Evolutionary conservation across 768 basidiomycete species (phyloP).

Genomic region (Boletellus emodensis): DNA sequence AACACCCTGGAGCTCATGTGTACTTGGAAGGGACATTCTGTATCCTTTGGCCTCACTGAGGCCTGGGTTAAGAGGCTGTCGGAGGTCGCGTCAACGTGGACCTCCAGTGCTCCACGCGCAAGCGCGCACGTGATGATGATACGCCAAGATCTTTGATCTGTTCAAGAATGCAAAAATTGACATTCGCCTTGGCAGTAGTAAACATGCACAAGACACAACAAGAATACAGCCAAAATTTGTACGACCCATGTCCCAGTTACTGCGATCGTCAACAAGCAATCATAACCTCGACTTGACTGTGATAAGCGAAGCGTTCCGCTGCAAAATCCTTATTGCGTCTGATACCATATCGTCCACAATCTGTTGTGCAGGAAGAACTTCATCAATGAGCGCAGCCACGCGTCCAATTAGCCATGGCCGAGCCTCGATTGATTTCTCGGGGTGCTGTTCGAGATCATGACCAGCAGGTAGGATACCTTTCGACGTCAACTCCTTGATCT

Average conservation of each 20-base stretch:
- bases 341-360: conserved; percentile 81
- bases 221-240: not conserved
- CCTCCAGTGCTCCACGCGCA: too few relatives aligned
- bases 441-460: conserved; percentile 71
- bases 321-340: conserved; percentile 49
- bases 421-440: conserved; percentile 68
- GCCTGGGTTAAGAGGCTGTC: not conserved
- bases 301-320: conserved; percentile 37
- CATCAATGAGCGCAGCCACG: conserved; percentile 69
- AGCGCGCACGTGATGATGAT: conserved; percentile 14
- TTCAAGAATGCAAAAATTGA: too few relatives aligned
- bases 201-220: not conserved
- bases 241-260: not conserved
- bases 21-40: conserved; percentile 15
- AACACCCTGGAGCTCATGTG: conserved; percentile 13
- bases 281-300: conserved; percentile 50
- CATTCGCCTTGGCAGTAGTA: not conserved
- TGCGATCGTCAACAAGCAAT: not conserved
- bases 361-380: conserved; percentile 75
- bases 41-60: too few relatives aligned
- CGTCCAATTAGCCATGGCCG: conserved; percentile 82
- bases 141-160: not conserved
- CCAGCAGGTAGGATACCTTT: conserved; percentile 79
- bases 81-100: not conserved
- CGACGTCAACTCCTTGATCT: conserved; percentile 79